These are phyloP conservation scores for Cytidiella melzeri DNA, from an alignment of 768 basidiomycete genomes.

Conservation along the genomic window DNA sequence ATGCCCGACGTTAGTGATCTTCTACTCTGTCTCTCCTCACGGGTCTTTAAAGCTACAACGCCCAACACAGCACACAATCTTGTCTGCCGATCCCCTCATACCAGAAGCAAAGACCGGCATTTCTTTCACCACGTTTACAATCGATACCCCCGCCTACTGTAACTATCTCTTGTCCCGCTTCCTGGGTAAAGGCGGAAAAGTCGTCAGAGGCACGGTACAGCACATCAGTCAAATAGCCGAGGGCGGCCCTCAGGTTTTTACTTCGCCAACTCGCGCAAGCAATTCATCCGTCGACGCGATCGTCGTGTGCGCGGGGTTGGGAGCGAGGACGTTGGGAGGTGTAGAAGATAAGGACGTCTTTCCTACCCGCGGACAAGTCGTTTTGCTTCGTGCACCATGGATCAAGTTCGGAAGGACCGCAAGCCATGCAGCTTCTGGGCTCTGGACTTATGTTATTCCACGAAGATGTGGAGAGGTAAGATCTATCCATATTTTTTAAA, in stretches of 20 bases:
- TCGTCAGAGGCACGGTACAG: slow-evolving; percentile 53
- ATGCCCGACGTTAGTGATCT: slow-evolving; percentile 27
- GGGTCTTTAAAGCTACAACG: background rate
- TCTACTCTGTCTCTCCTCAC: background rate
- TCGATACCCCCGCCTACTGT: slow-evolving; percentile 60
- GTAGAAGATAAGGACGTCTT: slow-evolving; percentile 44
- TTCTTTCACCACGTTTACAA: slow-evolving; percentile 60
- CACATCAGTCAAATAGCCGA: slow-evolving; percentile 69
- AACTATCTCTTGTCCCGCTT: slow-evolving; percentile 59
- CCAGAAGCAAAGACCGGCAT: slow-evolving; percentile 41
- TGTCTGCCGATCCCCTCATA: slow-evolving; percentile 37
- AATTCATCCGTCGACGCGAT: slow-evolving; percentile 39
- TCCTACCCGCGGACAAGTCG: slow-evolving; percentile 42
- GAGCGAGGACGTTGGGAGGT: slow-evolving; percentile 44
- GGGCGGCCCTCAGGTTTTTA: slow-evolving; percentile 36
- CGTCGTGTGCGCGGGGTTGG: slow-evolving; percentile 66
- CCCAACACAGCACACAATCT: slow-evolving; percentile 32
- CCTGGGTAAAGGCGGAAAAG: slow-evolving; percentile 51
- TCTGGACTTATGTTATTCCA: slow-evolving; percentile 61
- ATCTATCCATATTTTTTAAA: slow-evolving; percentile 1
- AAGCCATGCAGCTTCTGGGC: slow-evolving; percentile 32
- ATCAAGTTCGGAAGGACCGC: slow-evolving; percentile 44
- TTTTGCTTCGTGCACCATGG: slow-evolving; percentile 44
- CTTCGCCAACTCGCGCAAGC: slow-evolving; percentile 8
- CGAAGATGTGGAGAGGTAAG: slow-evolving; percentile 48